Evolutionary conservation across 1,284 basidiomycete genomes (phyloP).

Genomic region (Meira nashicola): DNA sequence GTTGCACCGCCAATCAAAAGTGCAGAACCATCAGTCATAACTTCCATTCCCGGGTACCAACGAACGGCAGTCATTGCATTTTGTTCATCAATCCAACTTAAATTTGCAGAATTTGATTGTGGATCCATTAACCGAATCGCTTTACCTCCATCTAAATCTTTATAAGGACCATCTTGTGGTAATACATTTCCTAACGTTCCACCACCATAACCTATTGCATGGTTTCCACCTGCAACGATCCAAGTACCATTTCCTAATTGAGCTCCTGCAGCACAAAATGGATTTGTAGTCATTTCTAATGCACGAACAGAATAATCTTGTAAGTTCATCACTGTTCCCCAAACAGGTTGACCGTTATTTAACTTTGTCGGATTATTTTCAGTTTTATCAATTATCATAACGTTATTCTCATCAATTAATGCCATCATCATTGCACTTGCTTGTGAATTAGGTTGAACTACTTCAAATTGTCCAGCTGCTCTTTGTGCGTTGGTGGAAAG

Average conservation of each 20-base stretch:
- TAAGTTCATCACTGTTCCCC: constrained; percentile 43
- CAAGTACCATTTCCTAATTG: constrained; percentile 53
- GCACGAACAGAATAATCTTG: constrained; percentile 36
- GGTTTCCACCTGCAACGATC: constrained; percentile 53
- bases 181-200: constrained; percentile 13
- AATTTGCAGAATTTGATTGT: constrained; percentile 12
- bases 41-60: constrained; percentile 53
- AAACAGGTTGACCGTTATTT: constrained; percentile 35
- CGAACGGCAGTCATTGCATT: constrained; percentile 38
- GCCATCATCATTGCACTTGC: constrained; percentile 53
- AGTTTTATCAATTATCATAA: constrained; percentile 54
- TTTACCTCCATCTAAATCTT: constrained; percentile 44
- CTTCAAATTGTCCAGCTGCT: constrained; percentile 28
- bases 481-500: too few species aligned
- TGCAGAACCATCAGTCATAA: constrained; percentile 43
- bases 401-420: constrained; percentile 45
- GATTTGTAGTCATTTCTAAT: constrained; percentile 50
- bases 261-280: constrained; percentile 53
- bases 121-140: constrained; percentile 49
- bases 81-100: constrained; percentile 34
- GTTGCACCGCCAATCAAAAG: constrained; percentile 46
- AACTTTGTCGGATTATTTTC: constrained; percentile 51
- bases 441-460: constrained; percentile 39
- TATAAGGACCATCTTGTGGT: constrained; percentile 32
- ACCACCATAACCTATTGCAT: constrained; percentile 50